These are phyloP conservation scores for Sordariomycetes sp. DNA, from an alignment of 2,329 filamentous ascomycete genomes.

Conservation along the genomic window DNA sequence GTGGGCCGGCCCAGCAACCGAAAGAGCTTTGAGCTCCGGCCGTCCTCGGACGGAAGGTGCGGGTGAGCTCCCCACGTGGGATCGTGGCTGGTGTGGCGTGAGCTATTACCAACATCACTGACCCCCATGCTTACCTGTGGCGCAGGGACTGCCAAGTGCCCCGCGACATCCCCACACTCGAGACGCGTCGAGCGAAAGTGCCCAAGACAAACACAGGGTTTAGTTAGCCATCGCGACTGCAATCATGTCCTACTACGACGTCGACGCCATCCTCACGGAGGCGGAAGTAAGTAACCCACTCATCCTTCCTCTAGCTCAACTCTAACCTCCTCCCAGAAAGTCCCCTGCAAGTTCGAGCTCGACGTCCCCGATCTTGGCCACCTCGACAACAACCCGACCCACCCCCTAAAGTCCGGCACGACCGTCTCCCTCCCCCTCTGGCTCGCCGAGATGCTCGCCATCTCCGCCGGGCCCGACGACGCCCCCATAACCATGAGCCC, in stretches of 20 bases:
- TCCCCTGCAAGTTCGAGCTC: constrained; percentile 89
- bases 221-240: not conserved
- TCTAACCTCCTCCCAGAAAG: constrained; percentile 47
- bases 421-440: constrained; percentile 78
- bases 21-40: not conserved
- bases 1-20: not conserved
- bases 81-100: not conserved
- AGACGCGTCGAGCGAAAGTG: not conserved
- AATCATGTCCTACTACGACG: constrained; percentile 66
- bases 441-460: constrained; percentile 86
- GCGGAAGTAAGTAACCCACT: constrained; percentile 43
- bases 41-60: not conserved
- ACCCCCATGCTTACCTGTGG: not conserved
- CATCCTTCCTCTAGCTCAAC: not conserved
- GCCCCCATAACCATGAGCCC: constrained; percentile 67
- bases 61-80: not conserved
- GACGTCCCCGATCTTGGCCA: constrained; percentile 79
- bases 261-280: constrained; percentile 74
- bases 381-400: constrained; percentile 65
- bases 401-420: constrained; percentile 66
- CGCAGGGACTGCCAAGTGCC: not conserved
- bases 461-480: constrained; percentile 35
- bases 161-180: not conserved
- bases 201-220: not conserved
- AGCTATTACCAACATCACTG: not conserved